Base-by-base conservation (phyloP, 148 eudicot species). In the Gaultheria prostrata region DNA sequence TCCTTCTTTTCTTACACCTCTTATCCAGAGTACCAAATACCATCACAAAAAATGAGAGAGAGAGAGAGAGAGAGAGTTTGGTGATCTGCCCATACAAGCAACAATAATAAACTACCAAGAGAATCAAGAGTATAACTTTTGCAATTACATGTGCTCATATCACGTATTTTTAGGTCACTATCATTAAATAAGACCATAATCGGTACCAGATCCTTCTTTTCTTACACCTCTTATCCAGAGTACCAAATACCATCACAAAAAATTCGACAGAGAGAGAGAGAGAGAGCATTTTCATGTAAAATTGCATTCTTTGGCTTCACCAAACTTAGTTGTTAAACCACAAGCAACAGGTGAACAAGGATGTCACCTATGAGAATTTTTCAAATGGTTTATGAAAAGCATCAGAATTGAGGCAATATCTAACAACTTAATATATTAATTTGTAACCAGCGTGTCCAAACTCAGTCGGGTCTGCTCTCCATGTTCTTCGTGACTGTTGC, bases 31-130 rank as follows among this genome's bases (percentile, higher is more conserved):
- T 73, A 51, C 50, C 53, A 53, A 72, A 48, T 71, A 26, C 69
- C 30, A 53, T 53, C 78, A 1, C 76, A 71, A 17, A 11, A 17
- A 59, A 9, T 61, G 81, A 12, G 26, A 24, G 26, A 11, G 24
- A 57, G 26, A n/a, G 30, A 57, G 18, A 10, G 43, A 80, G 9
- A 21, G 43, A 35, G 45, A n/a, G n/a, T n/a, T n/a, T 93, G 33
- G 96, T 97, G 85, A 92, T 88, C 99, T 97, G 88, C 45, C 21
- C 74, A 71, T 21, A 69, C 32, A 77, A 84, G 35, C 54, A 81
- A 69, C 70, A 46, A 20, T 24, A 59, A 45, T 24, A 59, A 45
- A 76, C 63, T 76, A 24, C 14, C 33, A 53, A 85, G 54, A 59
- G 75, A 69, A 78, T 30, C 57, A 70, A 71, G 70, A 80, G 35